These are phyloP conservation scores for Yamadazyma dushanensis DNA, from an alignment of 1,139 yeast genomes.

Conservation along the genomic window DNA sequence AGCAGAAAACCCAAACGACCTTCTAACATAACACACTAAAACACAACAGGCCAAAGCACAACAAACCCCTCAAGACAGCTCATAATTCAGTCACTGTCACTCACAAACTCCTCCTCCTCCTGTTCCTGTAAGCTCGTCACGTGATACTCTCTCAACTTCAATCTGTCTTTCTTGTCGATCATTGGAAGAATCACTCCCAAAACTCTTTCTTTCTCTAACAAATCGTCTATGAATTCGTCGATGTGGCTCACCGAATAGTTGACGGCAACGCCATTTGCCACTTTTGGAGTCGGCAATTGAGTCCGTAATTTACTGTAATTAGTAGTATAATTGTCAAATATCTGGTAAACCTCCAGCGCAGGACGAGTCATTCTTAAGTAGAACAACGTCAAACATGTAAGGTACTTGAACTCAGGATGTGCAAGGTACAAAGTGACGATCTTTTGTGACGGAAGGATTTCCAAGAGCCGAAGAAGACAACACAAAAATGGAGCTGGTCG, in stretches of 20 bases:
- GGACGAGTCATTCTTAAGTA: conserved; percentile 54
- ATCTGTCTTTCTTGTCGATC: conserved; percentile 42
- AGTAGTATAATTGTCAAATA: conserved; percentile 51
- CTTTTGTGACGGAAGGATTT: conserved; percentile 58
- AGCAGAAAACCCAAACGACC: too few species aligned
- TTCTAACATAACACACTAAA: too few species aligned
- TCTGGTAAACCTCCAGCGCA: conserved; percentile 45
- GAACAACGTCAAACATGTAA: conserved; percentile 59
- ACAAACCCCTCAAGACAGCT: too few species aligned
- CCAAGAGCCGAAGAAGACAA: conserved; percentile 60
- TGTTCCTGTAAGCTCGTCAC: conserved; percentile 10
- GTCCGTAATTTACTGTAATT: conserved; percentile 55
- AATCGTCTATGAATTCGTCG: conserved; percentile 61
- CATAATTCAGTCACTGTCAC: conserved; percentile 16
- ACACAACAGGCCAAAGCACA: too few species aligned
- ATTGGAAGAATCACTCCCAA: conserved; percentile 65
- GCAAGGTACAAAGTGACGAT: conserved; percentile 51
- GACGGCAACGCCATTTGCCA: conserved; percentile 26
- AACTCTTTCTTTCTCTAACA: conserved; percentile 51
- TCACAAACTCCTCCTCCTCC: conserved; percentile 10
- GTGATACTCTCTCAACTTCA: conserved; percentile 34
- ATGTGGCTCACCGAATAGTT: conserved; percentile 41
- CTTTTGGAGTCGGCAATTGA: conserved; percentile 26
- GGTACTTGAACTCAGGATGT: conserved; percentile 61
- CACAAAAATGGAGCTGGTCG: conserved; percentile 67